Evolutionary conservation across 768 basidiomycete species (phyloP).

Genomic region (Auricularia sp.): DNA sequence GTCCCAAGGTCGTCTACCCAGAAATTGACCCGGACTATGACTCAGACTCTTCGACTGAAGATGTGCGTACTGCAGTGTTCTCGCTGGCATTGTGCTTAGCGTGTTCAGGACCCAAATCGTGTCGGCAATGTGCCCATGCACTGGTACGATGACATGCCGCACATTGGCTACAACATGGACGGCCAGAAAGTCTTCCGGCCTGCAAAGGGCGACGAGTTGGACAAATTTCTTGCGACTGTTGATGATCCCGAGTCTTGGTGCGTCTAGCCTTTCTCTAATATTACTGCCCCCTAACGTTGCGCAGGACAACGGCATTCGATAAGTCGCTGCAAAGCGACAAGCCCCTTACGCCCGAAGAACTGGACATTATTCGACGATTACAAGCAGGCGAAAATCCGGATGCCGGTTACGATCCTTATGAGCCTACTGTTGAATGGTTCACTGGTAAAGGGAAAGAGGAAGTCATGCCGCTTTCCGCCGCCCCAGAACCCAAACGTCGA

Average conservation of each 20-base stretch:
- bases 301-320: slow-evolving; percentile 88
- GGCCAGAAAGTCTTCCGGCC: slow-evolving; percentile 92
- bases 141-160: slow-evolving; percentile 99
- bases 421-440: slow-evolving; percentile 93
- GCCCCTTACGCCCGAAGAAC: slow-evolving; percentile 77
- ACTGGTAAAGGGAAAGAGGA: slow-evolving; percentile 93
- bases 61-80: slow-evolving; percentile 40
- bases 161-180: slow-evolving; percentile 92
- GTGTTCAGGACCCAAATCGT: slow-evolving; percentile 74
- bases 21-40: slow-evolving; percentile 88
- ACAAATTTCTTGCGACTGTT: slow-evolving; percentile 89
- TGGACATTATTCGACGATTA: slow-evolving; percentile 90
- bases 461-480: slow-evolving; percentile 82
- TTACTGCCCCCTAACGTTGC: neutral
- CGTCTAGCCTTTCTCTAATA: slow-evolving; percentile 14
- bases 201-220: slow-evolving; percentile 90
- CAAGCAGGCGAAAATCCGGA: slow-evolving; percentile 90
- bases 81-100: slow-evolving; percentile 7
- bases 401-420: slow-evolving; percentile 81
- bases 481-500: slow-evolving; percentile 90
- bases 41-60: slow-evolving; percentile 86
- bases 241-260: slow-evolving; percentile 89
- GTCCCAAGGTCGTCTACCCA: slow-evolving; percentile 72
- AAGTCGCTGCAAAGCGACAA: slow-evolving; percentile 78
- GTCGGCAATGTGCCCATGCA: slow-evolving; percentile 93